Conservation (phyloP, 1,284 basidiomycete genomes). For the Anthracocystis setariae region DNA sequence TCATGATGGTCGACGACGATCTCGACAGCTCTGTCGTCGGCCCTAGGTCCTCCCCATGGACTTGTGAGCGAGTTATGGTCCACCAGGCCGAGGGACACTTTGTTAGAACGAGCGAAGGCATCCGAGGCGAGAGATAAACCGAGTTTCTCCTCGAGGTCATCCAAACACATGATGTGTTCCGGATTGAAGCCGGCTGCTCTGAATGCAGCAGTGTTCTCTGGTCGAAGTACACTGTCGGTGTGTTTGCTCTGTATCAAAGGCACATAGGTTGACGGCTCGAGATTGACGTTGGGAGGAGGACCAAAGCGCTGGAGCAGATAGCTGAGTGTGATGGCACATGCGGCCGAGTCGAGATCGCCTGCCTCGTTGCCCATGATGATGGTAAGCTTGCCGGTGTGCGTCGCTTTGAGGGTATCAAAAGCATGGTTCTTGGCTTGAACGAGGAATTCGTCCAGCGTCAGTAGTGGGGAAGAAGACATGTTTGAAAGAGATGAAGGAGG, state of each 20-base stretch:
- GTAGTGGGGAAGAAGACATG: not conserved
- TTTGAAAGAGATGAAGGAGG: not conserved
- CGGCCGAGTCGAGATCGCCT: conserved; percentile 64
- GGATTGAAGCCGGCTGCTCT: conserved; percentile 29
- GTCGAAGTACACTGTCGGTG: conserved; percentile 79
- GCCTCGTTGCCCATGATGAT: conserved; percentile 66
- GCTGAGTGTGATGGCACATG: conserved; percentile 56
- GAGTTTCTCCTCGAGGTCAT: conserved; percentile 40
- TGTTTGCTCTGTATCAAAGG: conserved; percentile 80
- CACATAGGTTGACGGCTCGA: conserved; percentile 68
- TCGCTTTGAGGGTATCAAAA: conserved; percentile 23
- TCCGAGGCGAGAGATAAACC: conserved; percentile 28
- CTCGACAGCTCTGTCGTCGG: conserved; percentile 71
- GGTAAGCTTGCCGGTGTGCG: conserved; percentile 25
- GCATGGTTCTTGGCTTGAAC: conserved; percentile 33
- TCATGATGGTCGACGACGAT: conserved; percentile 93
- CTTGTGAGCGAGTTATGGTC: conserved; percentile 48
- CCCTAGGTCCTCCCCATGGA: conserved; percentile 45
- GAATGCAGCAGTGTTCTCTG: conserved; percentile 76
- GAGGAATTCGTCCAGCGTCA: conserved; percentile 20
- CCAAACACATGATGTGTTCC: conserved; percentile 38
- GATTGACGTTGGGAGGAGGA: conserved; percentile 14
- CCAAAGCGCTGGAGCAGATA: conserved; percentile 57
- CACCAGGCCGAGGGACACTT: conserved; percentile 51
- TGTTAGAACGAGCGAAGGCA: conserved; percentile 22